These are phyloP conservation scores for Astraeus odoratus DNA, from an alignment of 768 basidiomycete genomes.

Conservation along the genomic window DNA sequence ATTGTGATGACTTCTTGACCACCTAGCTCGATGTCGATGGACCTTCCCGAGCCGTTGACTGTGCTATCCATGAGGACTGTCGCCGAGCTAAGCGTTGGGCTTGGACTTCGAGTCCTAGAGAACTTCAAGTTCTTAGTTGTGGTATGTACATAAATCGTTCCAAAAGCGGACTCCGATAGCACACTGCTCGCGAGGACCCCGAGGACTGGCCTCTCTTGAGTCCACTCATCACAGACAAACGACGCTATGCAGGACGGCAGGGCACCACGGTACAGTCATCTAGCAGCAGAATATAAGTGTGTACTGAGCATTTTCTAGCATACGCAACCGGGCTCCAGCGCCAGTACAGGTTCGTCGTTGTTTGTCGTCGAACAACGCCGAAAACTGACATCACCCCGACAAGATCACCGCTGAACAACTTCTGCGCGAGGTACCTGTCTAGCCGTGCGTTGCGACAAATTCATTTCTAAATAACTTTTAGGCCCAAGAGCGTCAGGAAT, in stretches of 20 bases:
- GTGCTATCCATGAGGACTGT: not conserved
- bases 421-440: constrained; percentile 89
- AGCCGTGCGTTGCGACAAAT: too few species aligned
- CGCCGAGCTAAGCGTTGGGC: too few species aligned
- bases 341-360: constrained; percentile 67
- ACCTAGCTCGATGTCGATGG: constrained; percentile 73
- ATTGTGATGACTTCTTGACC: constrained; percentile 85
- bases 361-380: not conserved
- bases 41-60: constrained; percentile 14
- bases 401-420: constrained; percentile 99
- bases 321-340: constrained; percentile 95
- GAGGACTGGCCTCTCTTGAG: not conserved
- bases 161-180: not conserved
- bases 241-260: constrained; percentile 87
- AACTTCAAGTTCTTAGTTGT: not conserved
- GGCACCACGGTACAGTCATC: constrained; percentile 54
- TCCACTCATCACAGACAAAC: constrained; percentile 1
- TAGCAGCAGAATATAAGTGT: constrained; percentile 3
- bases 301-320: constrained; percentile 37
- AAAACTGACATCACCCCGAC: constrained; percentile 12
- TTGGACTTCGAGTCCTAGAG: too few species aligned
- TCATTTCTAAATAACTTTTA: constrained; percentile 21
- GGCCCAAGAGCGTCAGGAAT: constrained; percentile 98
- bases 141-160: not conserved
- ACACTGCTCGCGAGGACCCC: not conserved